Evolutionary conservation across 78 protist genomes (phyloP).

Genomic region (Monocercomonoides exilis): DNA sequence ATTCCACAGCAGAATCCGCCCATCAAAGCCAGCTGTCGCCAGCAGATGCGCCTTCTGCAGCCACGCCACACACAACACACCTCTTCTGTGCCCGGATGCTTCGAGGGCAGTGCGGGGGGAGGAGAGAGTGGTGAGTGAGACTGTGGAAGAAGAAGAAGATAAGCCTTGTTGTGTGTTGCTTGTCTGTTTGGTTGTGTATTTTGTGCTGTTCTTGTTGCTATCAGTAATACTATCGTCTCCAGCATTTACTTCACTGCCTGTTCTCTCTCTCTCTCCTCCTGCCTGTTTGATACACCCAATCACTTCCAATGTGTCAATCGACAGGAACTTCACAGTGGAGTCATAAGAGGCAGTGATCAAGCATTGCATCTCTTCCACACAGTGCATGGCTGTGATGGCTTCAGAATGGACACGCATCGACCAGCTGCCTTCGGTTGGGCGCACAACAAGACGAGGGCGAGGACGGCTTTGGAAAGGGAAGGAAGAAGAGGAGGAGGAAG

Average conservation of each 20-base stretch:
- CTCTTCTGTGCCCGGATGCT: background rate
- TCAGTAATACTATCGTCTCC: background rate
- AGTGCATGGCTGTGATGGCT: background rate
- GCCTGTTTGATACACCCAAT: background rate
- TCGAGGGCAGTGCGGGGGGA: background rate
- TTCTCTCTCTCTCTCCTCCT: background rate
- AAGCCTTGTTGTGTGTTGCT: no score
- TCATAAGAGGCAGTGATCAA: background rate
- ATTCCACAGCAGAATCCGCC: background rate
- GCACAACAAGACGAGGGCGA: no score
- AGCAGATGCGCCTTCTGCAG: background rate
- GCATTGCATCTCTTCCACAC: background rate
- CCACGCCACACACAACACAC: background rate
- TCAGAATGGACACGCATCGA: background rate
- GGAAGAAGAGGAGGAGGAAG: no score
- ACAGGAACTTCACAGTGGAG: background rate
- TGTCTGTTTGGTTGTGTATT: no score
- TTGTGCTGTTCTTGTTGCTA: background rate
- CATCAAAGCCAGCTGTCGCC: background rate
- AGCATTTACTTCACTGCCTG: background rate
- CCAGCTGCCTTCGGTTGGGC: constrained; percentile 2
- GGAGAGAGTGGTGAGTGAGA: background rate
- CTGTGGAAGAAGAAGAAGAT: no score
- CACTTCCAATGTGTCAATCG: background rate
- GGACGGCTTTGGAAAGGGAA: no score